These are phyloP conservation scores for Eucalyptus sp. DNA, from an alignment of 345 rosid species.

Conservation along the genomic window DNA sequence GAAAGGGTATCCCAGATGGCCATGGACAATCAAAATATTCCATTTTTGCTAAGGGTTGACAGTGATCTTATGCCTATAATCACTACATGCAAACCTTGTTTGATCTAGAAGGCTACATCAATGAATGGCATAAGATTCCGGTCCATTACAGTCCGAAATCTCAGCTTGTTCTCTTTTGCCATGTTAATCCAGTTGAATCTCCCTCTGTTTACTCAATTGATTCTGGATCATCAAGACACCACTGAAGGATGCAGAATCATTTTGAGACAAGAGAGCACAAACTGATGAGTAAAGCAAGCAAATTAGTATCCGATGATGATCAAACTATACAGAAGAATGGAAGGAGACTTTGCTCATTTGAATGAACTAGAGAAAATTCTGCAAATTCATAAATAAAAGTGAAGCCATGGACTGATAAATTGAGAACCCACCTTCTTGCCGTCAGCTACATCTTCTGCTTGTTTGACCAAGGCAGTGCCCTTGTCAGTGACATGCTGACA, in stretches of 20 bases:
- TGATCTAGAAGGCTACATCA: neutral
- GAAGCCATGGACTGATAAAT: too few species aligned
- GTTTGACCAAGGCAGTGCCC: too few species aligned
- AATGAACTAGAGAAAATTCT: too few species aligned
- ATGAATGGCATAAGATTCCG: neutral
- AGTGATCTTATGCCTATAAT: neutral
- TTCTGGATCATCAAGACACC: neutral
- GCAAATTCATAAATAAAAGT: too few species aligned
- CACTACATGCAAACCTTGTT: constrained; percentile 6
- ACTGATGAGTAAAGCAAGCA: too few species aligned
- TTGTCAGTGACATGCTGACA: too few species aligned
- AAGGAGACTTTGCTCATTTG: too few species aligned
- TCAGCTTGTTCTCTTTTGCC: constrained; percentile 20
- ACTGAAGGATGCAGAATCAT: neutral
- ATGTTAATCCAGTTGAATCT: neutral
- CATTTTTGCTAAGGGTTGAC: neutral
- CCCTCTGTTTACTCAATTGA: neutral
- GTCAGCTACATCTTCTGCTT: too few species aligned
- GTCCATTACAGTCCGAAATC: constrained; percentile 58
- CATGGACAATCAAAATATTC: neutral
- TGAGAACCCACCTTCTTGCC: too few species aligned
- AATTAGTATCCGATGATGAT: too few species aligned
- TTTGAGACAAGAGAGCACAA: too few species aligned
- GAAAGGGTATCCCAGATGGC: neutral
- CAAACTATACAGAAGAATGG: too few species aligned